Evolutionary conservation across 129 eudicot species (phyloP), one percentile per base, ranked within the genome.

Genomic region (Chrysanthemum seticuspe): DNA sequence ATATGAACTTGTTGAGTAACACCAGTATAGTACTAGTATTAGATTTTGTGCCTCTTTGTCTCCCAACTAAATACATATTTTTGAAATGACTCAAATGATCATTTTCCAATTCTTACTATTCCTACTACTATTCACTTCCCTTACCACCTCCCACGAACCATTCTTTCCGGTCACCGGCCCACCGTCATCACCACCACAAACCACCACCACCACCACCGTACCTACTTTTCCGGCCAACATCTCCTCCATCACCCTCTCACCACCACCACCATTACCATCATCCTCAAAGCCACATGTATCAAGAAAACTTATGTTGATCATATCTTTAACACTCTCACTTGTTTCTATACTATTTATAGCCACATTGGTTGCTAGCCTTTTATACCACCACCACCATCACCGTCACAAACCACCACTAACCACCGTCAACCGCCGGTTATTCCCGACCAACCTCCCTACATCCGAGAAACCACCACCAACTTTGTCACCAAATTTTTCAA

Each of bases 171-270:
- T 40, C 45, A 45, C 67, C 65, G 65, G 31, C 62, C 77, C 76
- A 10, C 52, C 84, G 8, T 62, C 82, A 2, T 74, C 83, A 9
- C 81, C 83, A 13, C 68, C 82, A 4, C 75, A 40, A 40, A 15
- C 79, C 85, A 9, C 86, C 78, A 5, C 78, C 16, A 8, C 88
- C 78, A 53, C 86, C 70, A 25, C 89, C 2, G 48, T 79, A 27
- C 86, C 90, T 25, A 86, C 92, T 40, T 84, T 88, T 34, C 98
- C 98, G 21, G 89, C 91, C 58, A 90, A 94, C 83, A 83, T 86
- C 77, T 90, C 98, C 53, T 83, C 91, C 70, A 84, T 82, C 57
- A 71, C 58, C 47, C 75, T 86, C 70, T 76, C 72, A 9, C 40
- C 47, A 40, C 47, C 47, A 40, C 18, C 89, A 10, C 62, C 47